phyloP scores from a whole-genome alignment of 2,329 filamentous ascomycete genomes.

The Sarocladium brachiariae region DNA sequence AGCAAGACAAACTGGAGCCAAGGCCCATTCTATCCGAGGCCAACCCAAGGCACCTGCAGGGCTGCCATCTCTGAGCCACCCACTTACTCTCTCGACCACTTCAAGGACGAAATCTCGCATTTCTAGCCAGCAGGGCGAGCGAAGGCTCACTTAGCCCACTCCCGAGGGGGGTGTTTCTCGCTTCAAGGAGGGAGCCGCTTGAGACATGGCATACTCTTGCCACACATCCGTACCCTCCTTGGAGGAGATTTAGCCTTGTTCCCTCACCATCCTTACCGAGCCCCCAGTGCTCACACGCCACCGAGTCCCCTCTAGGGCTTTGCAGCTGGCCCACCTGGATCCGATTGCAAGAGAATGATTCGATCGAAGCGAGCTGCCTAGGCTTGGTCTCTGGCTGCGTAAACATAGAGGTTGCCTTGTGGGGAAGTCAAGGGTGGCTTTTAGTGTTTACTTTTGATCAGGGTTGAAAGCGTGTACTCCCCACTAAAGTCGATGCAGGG shows the following conservation, averaged over 20 bases:
- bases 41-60: conserved; percentile 3
- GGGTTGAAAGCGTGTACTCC: neutral
- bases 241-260: conserved; percentile 2
- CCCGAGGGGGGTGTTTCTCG: neutral
- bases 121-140: neutral
- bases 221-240: too few relatives aligned
- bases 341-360: neutral
- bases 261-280: neutral
- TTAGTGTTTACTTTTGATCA: neutral
- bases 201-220: conserved; percentile 1
- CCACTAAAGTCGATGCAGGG: neutral
- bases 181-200: neutral
- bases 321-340: neutral
- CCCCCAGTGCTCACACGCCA: neutral
- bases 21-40: neutral
- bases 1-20: conserved; percentile 4
- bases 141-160: neutral
- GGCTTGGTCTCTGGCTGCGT: neutral
- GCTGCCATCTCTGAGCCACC: conserved; percentile 1
- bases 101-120: neutral
- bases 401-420: neutral
- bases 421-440: neutral
- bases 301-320: neutral
- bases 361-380: neutral
- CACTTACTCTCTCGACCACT: neutral